Evolutionary conservation across 140 eudicot species (phyloP).

Genomic region (Erigeron philadelphicus): DNA sequence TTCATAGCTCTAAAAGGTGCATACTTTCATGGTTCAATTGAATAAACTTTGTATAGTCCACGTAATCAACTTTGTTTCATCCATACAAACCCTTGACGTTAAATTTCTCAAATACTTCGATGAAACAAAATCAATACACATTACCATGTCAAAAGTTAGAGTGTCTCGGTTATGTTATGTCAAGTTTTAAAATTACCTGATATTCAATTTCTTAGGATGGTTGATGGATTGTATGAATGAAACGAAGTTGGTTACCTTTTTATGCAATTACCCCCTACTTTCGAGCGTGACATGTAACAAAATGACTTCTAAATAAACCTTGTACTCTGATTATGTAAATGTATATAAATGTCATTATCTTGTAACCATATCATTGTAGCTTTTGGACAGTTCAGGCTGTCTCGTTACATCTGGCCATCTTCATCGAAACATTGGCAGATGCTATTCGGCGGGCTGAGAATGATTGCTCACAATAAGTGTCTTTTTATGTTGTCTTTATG

Average conservation of each 20-base stretch:
- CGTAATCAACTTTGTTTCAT: conserved; percentile 4
- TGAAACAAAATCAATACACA: too few species aligned
- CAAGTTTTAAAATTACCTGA: neutral
- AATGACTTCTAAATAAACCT: neutral
- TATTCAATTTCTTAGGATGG: neutral
- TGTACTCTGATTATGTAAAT: conserved; percentile 15
- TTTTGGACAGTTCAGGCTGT: conserved; percentile 6
- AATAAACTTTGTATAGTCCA: neutral
- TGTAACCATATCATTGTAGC: conserved; percentile 5
- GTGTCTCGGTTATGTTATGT: neutral
- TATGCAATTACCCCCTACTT: neutral
- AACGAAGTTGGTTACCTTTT: conserved; percentile 7
- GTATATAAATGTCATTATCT: conserved; percentile 13
- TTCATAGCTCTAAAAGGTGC: too few species aligned
- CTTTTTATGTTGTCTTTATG: neutral
- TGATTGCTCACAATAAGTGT: conserved; percentile 13
- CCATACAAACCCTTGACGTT: neutral
- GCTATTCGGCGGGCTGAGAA: conserved; percentile 15
- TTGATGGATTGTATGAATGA: neutral
- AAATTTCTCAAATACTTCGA: neutral
- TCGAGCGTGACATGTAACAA: conserved; percentile 9
- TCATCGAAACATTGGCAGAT: conserved; percentile 17
- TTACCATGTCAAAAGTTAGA: too few species aligned
- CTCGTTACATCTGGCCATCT: conserved; percentile 7
- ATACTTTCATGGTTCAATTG: too few species aligned